These are phyloP conservation scores for Lachnellula arida DNA, from an alignment of 2,329 filamentous ascomycete species.

Conservation along the genomic window DNA sequence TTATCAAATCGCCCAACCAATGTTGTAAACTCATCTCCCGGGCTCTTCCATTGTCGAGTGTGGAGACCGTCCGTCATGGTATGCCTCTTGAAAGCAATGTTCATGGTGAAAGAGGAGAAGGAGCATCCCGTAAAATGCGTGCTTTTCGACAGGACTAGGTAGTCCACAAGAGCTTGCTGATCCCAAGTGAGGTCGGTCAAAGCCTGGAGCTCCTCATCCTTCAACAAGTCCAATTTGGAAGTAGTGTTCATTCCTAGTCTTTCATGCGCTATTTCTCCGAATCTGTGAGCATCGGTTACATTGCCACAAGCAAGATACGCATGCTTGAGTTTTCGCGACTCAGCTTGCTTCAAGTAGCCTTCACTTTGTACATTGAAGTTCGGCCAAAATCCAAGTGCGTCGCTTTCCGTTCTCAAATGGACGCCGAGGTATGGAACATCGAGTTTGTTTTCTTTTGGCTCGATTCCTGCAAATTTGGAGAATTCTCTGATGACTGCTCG, in stretches of 20 bases:
- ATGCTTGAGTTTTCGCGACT: conserved; percentile 31
- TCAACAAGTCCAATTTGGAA: conserved; percentile 41
- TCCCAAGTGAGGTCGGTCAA: conserved; percentile 41
- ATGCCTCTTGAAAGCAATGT: conserved; percentile 43
- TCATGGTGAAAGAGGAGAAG: conserved; percentile 46
- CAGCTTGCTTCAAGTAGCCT: conserved; percentile 36
- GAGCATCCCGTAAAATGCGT: conserved; percentile 42
- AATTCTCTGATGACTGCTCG: conserved; percentile 30
- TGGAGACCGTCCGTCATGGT: conserved; percentile 32
- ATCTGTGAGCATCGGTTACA: conserved; percentile 37
- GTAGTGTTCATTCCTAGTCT: conserved; percentile 36
- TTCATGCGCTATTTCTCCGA: conserved; percentile 33
- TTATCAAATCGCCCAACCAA: conserved; percentile 41
- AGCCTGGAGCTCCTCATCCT: conserved; percentile 31
- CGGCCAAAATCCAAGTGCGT: conserved; percentile 44
- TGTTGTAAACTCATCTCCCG: conserved; percentile 40
- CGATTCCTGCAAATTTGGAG: conserved; percentile 33
- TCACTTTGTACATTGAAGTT: conserved; percentile 38
- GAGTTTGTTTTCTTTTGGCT: conserved; percentile 11
- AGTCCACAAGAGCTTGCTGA: conserved; percentile 47
- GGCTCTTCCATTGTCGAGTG: conserved; percentile 39
- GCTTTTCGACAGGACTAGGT: conserved; percentile 43
- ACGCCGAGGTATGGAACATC: conserved; percentile 33
- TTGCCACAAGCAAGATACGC: conserved; percentile 46
- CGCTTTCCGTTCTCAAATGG: conserved; percentile 45